Percentiles rank a stretch among this genome's conserved stretches.
Evolutionary conservation across 139 green algal genomes (phyloP).

Genomic region (Picochlorum costavermella): DNA sequence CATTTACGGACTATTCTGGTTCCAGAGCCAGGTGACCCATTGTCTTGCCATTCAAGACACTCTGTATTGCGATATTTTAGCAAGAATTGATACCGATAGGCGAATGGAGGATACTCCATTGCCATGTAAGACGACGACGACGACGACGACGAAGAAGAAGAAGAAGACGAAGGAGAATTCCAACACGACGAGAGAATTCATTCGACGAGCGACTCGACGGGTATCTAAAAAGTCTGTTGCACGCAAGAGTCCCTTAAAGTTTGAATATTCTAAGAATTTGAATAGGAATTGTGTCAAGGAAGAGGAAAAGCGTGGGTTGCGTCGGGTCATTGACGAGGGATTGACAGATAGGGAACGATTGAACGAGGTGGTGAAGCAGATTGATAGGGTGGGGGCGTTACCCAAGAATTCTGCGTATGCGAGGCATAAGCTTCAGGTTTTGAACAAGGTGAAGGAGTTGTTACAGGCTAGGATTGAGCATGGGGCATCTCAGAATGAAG

Average conservation of each 20-base stretch:
- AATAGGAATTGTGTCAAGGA: background rate
- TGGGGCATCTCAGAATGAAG: no score
- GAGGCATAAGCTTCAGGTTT: conserved; percentile 19
- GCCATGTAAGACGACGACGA: no score
- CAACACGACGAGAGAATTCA: no score
- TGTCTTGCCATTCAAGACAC: no score
- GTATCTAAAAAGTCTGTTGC: background rate
- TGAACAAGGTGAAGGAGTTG: conserved; percentile 23
- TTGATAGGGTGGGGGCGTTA: conserved; percentile 11
- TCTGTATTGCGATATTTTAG: no score
- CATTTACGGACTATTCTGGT: no score
- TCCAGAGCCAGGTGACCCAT: no score
- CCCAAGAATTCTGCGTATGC: conserved; percentile 18
- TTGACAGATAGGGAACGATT: conserved; percentile 12
- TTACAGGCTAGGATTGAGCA: background rate
- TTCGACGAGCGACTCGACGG: no score
- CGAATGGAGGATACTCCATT: no score
- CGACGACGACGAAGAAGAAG: no score
- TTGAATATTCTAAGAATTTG: background rate
- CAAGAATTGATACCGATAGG: no score
- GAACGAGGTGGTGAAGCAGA: conserved; percentile 5
- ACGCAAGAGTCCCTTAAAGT: background rate
- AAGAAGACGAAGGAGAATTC: no score
- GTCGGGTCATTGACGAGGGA: background rate
- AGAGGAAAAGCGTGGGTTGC: background rate